These are phyloP conservation scores for Betula pendula DNA, from an alignment of 306 rosid genomes.

Conservation along the genomic window DNA sequence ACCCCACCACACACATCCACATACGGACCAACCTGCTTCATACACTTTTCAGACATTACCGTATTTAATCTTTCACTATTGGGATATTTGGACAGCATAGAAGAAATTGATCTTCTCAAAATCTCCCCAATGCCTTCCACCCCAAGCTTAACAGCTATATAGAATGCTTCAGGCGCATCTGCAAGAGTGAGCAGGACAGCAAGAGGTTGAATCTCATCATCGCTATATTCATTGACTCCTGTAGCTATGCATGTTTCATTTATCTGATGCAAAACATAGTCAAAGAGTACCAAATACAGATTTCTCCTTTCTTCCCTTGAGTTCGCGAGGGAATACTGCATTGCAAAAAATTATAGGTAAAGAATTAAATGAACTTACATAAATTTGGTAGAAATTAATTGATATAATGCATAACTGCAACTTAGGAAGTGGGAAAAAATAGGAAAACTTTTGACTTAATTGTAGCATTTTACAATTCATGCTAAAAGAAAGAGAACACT, in stretches of 20 bases:
- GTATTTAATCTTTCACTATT: slow-evolving; percentile 74
- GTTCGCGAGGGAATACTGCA: slow-evolving; percentile 91
- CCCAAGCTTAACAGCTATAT: slow-evolving; percentile 92
- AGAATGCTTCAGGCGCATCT: slow-evolving; percentile 90
- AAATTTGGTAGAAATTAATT: not conserved
- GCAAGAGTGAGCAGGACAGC: slow-evolving; percentile 78
- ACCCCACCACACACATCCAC: not conserved
- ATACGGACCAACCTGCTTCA: slow-evolving; percentile 1
- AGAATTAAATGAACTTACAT: not conserved
- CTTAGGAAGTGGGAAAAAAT: slow-evolving; percentile 16
- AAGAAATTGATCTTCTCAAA: slow-evolving; percentile 79
- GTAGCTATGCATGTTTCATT: slow-evolving; percentile 67
- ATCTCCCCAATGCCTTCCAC: slow-evolving; percentile 94
- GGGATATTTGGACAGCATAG: slow-evolving; percentile 71
- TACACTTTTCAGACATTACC: slow-evolving; percentile 49
- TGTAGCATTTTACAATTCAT: slow-evolving; percentile 13
- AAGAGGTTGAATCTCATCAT: slow-evolving; percentile 94
- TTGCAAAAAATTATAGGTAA: slow-evolving; percentile 6
- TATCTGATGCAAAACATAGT: slow-evolving; percentile 84
- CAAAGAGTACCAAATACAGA: slow-evolving; percentile 87
- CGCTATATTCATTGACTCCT: slow-evolving; percentile 72
- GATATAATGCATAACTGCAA: not conserved
- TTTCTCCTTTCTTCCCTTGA: slow-evolving; percentile 89
- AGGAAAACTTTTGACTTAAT: not conserved
- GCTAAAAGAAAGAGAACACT: not conserved